Percentiles rank a stretch among this genome's conserved stretches.
phyloP scores from a whole-genome alignment of 306 rosid species.

The Ormosia semicastrata region DNA sequence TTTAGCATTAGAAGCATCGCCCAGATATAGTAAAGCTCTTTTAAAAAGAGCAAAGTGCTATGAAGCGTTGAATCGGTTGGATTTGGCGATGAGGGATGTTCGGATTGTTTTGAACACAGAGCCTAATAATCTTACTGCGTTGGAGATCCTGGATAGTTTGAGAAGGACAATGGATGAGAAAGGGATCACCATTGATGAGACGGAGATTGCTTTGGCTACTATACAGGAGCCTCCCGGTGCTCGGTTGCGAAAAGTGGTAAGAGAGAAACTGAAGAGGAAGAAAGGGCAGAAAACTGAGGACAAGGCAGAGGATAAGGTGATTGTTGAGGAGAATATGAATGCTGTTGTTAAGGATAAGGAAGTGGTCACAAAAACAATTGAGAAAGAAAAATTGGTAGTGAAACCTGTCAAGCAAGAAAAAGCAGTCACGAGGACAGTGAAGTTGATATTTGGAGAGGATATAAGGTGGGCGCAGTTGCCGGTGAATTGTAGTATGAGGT shows the following conservation, averaged over 20 bases:
- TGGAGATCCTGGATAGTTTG: slow-evolving; percentile 71
- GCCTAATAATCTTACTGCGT: slow-evolving; percentile 59
- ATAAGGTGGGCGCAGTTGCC: slow-evolving; percentile 86
- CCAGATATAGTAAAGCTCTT: slow-evolving; percentile 65
- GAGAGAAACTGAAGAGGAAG: slow-evolving; percentile 67
- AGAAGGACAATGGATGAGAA: slow-evolving; percentile 53
- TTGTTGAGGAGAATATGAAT: slow-evolving; percentile 48
- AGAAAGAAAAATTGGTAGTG: slow-evolving; percentile 31
- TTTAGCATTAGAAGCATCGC: slow-evolving; percentile 67
- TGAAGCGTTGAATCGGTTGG: slow-evolving; percentile 68
- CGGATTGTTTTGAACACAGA: slow-evolving; percentile 59
- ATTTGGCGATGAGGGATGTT: slow-evolving; percentile 82
- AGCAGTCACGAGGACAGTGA: slow-evolving; percentile 62
- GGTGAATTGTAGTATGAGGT: slow-evolving; percentile 60
- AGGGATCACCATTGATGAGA: slow-evolving; percentile 61
- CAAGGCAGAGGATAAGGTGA: slow-evolving; percentile 49
- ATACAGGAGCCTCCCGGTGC: slow-evolving; percentile 38
- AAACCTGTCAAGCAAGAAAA: slow-evolving; percentile 46
- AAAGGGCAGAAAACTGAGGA: slow-evolving; percentile 42
- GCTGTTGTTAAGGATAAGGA: slow-evolving; percentile 41
- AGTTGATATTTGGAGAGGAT: slow-evolving; percentile 87
- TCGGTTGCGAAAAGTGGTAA: slow-evolving; percentile 54
- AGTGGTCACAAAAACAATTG: slow-evolving; percentile 34
- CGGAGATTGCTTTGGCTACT: slow-evolving; percentile 53
- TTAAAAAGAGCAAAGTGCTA: slow-evolving; percentile 73